phyloP scores from a whole-genome alignment of 176 grass and related monocot species.

The Paspalum vaginatum region DNA sequence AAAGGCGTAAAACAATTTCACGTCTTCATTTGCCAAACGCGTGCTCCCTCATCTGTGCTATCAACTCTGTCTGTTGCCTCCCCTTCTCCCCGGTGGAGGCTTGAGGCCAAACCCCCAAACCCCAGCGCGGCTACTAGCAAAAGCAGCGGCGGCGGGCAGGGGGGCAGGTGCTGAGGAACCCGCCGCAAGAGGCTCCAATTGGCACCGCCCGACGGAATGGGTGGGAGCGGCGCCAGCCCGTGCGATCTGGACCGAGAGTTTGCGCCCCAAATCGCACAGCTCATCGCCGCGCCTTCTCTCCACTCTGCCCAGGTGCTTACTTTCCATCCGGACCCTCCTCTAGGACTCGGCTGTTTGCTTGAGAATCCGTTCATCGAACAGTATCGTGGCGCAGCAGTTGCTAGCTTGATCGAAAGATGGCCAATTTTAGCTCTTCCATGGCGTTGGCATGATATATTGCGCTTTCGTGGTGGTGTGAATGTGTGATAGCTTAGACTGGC shows the following conservation, averaged over 20 bases:
- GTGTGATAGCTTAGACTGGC: neutral
- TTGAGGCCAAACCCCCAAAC: slow-evolving; percentile 28
- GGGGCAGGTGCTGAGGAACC: neutral
- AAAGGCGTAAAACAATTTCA: neutral
- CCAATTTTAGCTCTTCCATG: neutral
- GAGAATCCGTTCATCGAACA: neutral
- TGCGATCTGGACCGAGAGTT: slow-evolving; percentile 69
- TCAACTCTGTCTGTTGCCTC: neutral
- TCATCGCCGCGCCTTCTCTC: slow-evolving; percentile 64
- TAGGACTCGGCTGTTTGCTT: neutral
- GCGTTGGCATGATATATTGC: neutral
- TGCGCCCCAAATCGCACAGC: slow-evolving; percentile 68
- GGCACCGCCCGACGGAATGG: slow-evolving; percentile 14
- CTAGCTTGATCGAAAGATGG: neutral
- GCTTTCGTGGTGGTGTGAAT: neutral
- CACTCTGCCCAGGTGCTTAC: slow-evolving; percentile 49
- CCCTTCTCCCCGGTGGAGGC: too few relatives aligned
- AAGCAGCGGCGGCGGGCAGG: neutral
- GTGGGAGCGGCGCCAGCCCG: slow-evolving; percentile 41
- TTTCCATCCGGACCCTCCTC: neutral
- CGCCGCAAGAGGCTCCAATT: neutral
- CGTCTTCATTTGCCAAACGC: neutral
- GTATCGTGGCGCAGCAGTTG: neutral
- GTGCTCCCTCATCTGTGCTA: neutral
- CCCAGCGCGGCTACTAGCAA: slow-evolving; percentile 18